phyloP scores from a whole-genome alignment of 192 early-diverging fungal species.

The Lobulomyces angularis region DNA sequence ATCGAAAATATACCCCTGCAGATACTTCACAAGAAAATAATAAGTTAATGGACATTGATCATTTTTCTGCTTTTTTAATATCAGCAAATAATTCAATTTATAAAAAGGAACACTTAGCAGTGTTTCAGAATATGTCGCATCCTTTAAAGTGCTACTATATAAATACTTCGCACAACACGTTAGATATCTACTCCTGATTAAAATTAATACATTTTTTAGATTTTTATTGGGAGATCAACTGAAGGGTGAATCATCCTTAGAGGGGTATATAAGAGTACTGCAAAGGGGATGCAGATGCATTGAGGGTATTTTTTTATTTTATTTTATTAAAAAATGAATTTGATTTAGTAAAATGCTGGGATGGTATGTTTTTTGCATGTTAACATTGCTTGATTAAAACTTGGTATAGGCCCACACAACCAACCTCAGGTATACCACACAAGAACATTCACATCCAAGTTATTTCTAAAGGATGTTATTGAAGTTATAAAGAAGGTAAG shows the following conservation, averaged over 20 bases:
- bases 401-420: constrained; percentile 29
- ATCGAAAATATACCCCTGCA: constrained; percentile 32
- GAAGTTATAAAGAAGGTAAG: too few species aligned
- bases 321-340: too few species aligned
- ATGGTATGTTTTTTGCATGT: too few species aligned
- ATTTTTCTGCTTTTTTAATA: constrained; percentile 51
- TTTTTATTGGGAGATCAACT: constrained; percentile 11
- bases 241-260: neutral
- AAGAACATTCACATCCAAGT: constrained; percentile 55
- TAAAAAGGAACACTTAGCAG: constrained; percentile 32
- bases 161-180: constrained; percentile 12
- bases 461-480: constrained; percentile 57
- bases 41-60: constrained; percentile 50
- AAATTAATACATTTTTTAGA: too few species aligned
- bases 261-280: constrained; percentile 22
- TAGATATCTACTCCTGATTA: too few species aligned
- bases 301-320: too few species aligned
- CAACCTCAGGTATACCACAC: constrained; percentile 62
- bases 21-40: neutral
- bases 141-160: constrained; percentile 8
- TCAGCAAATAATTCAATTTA: constrained; percentile 50
- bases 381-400: too few species aligned
- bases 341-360: constrained; percentile 74
- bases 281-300: constrained; percentile 62
- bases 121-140: constrained; percentile 10